Conservation (phyloP, 805 yeast species). For the Candida insectalens region DNA sequence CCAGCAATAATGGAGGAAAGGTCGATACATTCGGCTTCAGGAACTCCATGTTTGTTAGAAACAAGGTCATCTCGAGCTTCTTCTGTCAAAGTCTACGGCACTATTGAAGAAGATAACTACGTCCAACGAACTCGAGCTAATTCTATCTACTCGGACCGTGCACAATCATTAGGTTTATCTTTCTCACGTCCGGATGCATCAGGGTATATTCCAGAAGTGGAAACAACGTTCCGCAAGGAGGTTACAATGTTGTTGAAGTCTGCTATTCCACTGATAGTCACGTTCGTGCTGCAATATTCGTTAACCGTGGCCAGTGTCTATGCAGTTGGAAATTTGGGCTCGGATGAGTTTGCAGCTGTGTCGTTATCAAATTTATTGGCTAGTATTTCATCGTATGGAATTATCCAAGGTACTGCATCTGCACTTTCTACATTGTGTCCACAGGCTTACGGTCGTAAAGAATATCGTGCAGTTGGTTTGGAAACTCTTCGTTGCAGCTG, state of each 20-base stretch:
- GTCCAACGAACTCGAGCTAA: constrained; percentile 19
- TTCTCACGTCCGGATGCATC: constrained; percentile 14
- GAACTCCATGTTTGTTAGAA: no score
- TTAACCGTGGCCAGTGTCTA: constrained; percentile 44
- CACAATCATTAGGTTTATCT: constrained; percentile 8
- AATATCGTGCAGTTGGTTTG: constrained; percentile 38
- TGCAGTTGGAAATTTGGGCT: constrained; percentile 52
- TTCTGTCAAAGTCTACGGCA: not conserved
- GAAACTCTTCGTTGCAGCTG: constrained; percentile 43
- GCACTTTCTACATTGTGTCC: constrained; percentile 51
- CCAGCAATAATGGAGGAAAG: no score
- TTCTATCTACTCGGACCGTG: constrained; percentile 10
- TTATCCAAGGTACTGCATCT: constrained; percentile 49
- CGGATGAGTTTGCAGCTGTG: constrained; percentile 48
- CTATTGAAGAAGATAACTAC: constrained; percentile 1
- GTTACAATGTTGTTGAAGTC: constrained; percentile 28
- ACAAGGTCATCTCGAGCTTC: not conserved
- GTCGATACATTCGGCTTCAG: no score
- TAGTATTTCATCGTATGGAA: constrained; percentile 44
- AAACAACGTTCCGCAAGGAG: constrained; percentile 30
- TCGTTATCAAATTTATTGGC: constrained; percentile 49
- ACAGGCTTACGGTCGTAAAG: constrained; percentile 49
- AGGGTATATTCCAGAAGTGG: constrained; percentile 27
- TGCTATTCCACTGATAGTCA: constrained; percentile 41
- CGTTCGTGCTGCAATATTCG: constrained; percentile 46